Evolutionary conservation across 2,329 filamentous ascomycete species (phyloP).

Genomic region (Lachnellula arida): DNA sequence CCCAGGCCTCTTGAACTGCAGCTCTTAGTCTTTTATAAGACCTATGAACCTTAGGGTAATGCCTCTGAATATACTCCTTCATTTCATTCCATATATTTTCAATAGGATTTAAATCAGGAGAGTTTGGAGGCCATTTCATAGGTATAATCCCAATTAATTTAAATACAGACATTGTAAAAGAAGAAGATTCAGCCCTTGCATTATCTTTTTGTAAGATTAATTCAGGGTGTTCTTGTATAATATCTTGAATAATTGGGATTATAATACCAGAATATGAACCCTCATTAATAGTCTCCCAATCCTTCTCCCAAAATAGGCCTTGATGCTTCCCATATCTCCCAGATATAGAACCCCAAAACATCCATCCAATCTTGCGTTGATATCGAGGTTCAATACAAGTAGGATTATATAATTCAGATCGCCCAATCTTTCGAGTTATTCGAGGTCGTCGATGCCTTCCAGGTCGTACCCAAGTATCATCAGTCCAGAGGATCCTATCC

Average conservation of each 20-base stretch:
- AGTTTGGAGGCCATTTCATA: conserved; percentile 15
- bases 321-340: conserved; percentile 6
- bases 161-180: conserved; percentile 11
- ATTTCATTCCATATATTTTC: conserved; percentile 17
- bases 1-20: conserved; percentile 15
- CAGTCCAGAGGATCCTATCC: conserved; percentile 6
- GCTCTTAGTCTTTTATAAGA: conserved; percentile 11
- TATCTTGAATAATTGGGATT: conserved; percentile 9
- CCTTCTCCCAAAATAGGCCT: conserved; percentile 15
- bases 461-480: conserved; percentile 11
- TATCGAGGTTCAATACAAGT: conserved; percentile 9
- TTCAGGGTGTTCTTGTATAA: conserved; percentile 9
- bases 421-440: conserved; percentile 1
- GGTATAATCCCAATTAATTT: neutral
- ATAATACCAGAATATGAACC: conserved; percentile 11
- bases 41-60: conserved; percentile 11
- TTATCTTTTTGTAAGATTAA: conserved; percentile 14
- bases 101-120: conserved; percentile 19
- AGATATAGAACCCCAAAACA: conserved; percentile 12
- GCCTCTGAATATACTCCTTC: conserved; percentile 19
- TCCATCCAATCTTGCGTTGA: conserved; percentile 18
- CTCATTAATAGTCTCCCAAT: conserved; percentile 13
- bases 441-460: conserved; percentile 1
- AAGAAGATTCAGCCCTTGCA: conserved; percentile 6
- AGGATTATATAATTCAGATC: neutral